Evolutionary conservation across 2,329 filamentous ascomycete genomes (phyloP), one percentile per base, ranked within the genome.

Genomic region (Pseudophaeomoniella oleicola): DNA sequence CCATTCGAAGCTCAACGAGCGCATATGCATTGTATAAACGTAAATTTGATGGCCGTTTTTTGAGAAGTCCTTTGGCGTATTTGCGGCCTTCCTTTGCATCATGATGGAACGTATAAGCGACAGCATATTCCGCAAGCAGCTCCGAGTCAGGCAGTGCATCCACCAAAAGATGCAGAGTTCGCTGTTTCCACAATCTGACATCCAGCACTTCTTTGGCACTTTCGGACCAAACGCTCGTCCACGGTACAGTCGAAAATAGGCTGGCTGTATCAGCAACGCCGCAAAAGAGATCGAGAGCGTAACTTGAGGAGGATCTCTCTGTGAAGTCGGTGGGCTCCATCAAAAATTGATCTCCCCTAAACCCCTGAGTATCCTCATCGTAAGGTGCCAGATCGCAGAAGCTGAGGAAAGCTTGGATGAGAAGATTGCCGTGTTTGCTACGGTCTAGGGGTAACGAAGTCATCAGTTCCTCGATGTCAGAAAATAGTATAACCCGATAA

Each of bases 1-100:
- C 72, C 18, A 67, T 68, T 1, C 63, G 61, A 44, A 59, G 66
- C 54, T 93, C 83, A 3, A 85, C 72, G 11, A 84, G 58, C 0
- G 80, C 83, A 50, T 88, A 93, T 0, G 77, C 74, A 45, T 85
- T 81, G 56, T 92, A 94, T 0, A 94, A 62, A 11, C 66, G 62
- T 3, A 82, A 53, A 46, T 75, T 79, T 1, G 72, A 64, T 0
- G 76, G 64, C 38, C 73, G 71, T 34, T 66, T 67, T 50, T 81
- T 88, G n/a, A 94, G 57, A 0, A 93, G 60, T 4, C 59, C 57
- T 48, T 84, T 93, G 0, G 84, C 82, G 4, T 69, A 63, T 50
- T 84, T 92, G 45, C 72, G 78, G 16, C 75, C 72, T 2, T 58
- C 63, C 1, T 55, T 50, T 0, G 69, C 62, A 31, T 76, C 69